Base-by-base conservation (phyloP, 768 basidiomycete genomes). In the Leccinum imitatum region DNA sequence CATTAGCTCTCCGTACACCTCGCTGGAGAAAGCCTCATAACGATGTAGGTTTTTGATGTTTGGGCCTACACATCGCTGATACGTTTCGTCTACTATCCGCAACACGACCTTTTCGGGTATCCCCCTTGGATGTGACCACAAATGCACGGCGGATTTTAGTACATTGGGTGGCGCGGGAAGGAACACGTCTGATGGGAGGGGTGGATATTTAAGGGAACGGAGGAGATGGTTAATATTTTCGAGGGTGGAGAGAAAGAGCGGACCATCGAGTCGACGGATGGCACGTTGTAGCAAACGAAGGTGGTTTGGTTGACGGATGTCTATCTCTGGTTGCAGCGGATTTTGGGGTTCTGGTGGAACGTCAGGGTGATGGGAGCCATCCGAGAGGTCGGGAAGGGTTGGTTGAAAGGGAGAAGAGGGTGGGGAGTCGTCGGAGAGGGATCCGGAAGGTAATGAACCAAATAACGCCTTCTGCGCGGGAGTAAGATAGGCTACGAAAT, bases 41-140 rank as follows among this genome's bases (percentile, higher is more conserved):
- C 87, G 84, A 68, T 83, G 87, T 56, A 98, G 80, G 58, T 81
- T 83, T 55, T 85, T 84, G n/a, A 95, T 85, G 66, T 91, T 85
- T 0, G 97, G 97, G 6, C 95, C 95, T 1, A 98, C 95, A 17
- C 87, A 85, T 27, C 97, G 85, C 69, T 98, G 93, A 68, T 99
- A 98, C 39, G 88, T 91, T 77, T 98, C 94, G 48, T 95, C 93
- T 55, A 91, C 80, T 52, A 96, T 83, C 46, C 89, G 86, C 77
- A 86, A 80, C 59, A 90, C 78, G 2, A 95, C 82, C 35, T 82
- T 80, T 51, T 84, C 78, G 0, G 87, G 89, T 27, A 95, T 69
- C 3, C 84, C 86, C 1, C 67, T 75, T 19, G 64, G 47, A 27
- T 58, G 39, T 51, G 58, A 23, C 87, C 88, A 90, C 0, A 73